Evolutionary conservation across 73 alveolate species (phyloP).

Genomic region (Symbiodinium pilosum): DNA sequence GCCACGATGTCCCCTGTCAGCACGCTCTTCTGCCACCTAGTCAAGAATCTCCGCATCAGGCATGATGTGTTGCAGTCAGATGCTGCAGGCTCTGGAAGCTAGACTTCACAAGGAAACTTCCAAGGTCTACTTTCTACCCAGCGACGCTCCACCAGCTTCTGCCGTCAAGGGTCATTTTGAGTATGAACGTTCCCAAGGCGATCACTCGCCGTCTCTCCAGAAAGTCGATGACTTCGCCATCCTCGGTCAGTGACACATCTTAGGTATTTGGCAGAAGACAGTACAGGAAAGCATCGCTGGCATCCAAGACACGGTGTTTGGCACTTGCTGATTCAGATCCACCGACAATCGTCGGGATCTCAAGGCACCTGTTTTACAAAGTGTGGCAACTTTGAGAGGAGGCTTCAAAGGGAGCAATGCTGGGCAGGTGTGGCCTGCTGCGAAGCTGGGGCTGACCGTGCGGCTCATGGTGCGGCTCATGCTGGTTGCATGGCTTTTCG

Average conservation of each 20-base stretch:
- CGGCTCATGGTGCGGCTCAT: constrained; percentile 10
- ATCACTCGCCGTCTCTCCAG: constrained; percentile 69
- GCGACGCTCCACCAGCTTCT: not conserved
- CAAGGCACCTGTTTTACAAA: not conserved
- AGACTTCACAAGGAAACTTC: too few relatives aligned
- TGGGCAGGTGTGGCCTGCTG: too few relatives aligned
- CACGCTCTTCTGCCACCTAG: constrained; percentile 45
- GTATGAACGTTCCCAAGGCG: constrained; percentile 35
- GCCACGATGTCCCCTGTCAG: constrained; percentile 40
- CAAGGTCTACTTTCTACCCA: too few relatives aligned
- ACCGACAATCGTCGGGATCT: constrained; percentile 41
- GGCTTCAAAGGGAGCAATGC: too few relatives aligned
- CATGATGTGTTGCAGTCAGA: not conserved
- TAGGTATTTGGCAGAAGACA: too few relatives aligned
- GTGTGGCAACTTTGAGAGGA: too few relatives aligned
- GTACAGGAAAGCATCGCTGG: too few relatives aligned
- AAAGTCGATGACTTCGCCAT: constrained; percentile 72
- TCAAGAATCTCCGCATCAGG: too few relatives aligned
- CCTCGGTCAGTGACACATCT: too few relatives aligned
- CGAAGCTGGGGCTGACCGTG: not conserved
- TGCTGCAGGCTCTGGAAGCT: too few relatives aligned
- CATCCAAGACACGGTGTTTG: constrained; percentile 17
- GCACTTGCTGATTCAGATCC: constrained; percentile 20
- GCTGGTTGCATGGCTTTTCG: not conserved
- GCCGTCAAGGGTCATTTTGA: constrained; percentile 30